Base-by-base conservation (phyloP, 2,329 filamentous ascomycete genomes). In the Aspergillus chevalieri region DNA sequence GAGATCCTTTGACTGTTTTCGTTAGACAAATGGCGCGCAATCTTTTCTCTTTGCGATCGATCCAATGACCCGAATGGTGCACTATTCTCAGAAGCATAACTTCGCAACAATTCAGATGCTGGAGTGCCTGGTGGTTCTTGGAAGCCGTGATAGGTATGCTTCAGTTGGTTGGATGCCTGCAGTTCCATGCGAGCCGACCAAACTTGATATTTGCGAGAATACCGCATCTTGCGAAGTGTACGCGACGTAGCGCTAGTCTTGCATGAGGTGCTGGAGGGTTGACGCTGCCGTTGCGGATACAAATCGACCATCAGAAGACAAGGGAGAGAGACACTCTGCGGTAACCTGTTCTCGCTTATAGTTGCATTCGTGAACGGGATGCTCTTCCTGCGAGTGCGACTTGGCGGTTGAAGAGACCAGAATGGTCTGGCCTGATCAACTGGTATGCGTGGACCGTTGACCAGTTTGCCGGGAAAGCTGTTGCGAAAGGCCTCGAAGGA, bases 111-210 rank as follows among this genome's bases (percentile, higher is more conserved):
- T 5, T 60, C 61, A 2, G 63, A 60, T 4, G 56, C 50, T 3
- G 70, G 69, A 3, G 63, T 72, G 21, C 70, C 69, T 14, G 69
- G 70, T 3, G 66, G 66, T 6, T 61, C 65, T 12, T 58, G 57
- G 4, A 63, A 54, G 17, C 54, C 58, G 7, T 49, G 54, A 47
- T 30, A 48, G 44, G 47, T 60, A 46, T 52, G 45, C 22, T 28
- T 47, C 6, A 46, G 46, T 38, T 30, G 53, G 42, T 49, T 52
- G 14, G 46, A 54, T 12, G 59, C 52, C 15, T 63, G 59, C 6
- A 69, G 42, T 48, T 70, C 64, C 66, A 73, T 68, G 21, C 58
- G 56, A 22, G 69, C 63, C 21, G 66, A 67, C 69, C 68, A 72
- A 24, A 56, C 52, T 47, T 63, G 62, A 48, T 68, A 67, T 44